phyloP scores from a whole-genome alignment of 2,329 filamentous ascomycete species.

The Trichoderma aggressivum region DNA sequence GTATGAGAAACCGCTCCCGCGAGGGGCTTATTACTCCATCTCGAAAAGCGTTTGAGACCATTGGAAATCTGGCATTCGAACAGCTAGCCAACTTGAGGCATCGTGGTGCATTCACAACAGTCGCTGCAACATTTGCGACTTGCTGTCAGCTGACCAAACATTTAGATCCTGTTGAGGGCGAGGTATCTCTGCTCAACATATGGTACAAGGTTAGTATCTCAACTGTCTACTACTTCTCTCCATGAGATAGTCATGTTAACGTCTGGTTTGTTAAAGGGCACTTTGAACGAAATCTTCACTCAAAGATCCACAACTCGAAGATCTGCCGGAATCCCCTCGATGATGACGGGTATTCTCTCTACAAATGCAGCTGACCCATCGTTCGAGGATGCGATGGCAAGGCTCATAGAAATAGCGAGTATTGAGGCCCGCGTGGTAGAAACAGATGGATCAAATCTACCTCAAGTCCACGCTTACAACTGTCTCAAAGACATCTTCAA shows the following conservation, averaged over 20 bases:
- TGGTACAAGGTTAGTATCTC: constrained; percentile 64
- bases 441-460: constrained; percentile 64
- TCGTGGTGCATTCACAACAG: constrained; percentile 88
- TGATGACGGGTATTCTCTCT: constrained; percentile 77
- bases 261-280: constrained; percentile 42
- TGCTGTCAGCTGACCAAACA: constrained; percentile 68
- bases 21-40: constrained; percentile 46
- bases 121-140: constrained; percentile 78
- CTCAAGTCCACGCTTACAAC: constrained; percentile 93
- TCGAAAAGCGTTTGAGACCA: constrained; percentile 55
- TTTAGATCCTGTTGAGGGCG: constrained; percentile 31
- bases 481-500: constrained; percentile 91
- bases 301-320: constrained; percentile 81
- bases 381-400: constrained; percentile 62
- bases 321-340: constrained; percentile 85
- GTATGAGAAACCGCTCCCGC: constrained; percentile 47
- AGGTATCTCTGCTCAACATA: constrained; percentile 49
- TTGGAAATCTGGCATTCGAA: constrained; percentile 73
- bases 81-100: constrained; percentile 83
- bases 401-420: constrained; percentile 58
- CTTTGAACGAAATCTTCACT: constrained; percentile 66
- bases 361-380: constrained; percentile 59
- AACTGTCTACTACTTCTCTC: neutral
- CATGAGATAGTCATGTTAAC: neutral
- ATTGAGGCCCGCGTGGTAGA: constrained; percentile 51